phyloP scores from a whole-genome alignment of 2,329 filamentous ascomycete species.

The Atkinsonella texensis region DNA sequence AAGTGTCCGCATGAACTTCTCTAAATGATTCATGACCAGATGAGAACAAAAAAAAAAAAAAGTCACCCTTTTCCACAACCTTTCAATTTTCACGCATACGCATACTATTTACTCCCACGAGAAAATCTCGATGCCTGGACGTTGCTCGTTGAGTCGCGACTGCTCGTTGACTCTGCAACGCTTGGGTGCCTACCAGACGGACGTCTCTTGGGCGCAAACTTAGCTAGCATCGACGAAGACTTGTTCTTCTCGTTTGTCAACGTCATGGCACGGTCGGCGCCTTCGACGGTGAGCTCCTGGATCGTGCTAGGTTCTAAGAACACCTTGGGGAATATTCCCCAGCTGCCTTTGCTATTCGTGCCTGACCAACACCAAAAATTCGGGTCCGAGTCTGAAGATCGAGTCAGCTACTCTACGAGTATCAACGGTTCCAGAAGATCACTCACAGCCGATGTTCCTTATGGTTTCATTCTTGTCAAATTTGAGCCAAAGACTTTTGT shows the following conservation, averaged over 20 bases:
- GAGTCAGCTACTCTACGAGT: background rate
- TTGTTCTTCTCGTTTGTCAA: slow-evolving; percentile 24
- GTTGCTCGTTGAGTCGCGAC: slow-evolving; percentile 14
- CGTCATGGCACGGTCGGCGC: slow-evolving; percentile 18
- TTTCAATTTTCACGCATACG: background rate
- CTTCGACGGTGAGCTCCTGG: slow-evolving; percentile 20
- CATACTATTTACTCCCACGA: background rate
- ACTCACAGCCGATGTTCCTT: slow-evolving; percentile 48
- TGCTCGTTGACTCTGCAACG: slow-evolving; percentile 21
- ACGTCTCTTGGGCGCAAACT: slow-evolving; percentile 20
- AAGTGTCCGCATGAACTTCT: background rate
- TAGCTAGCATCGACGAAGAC: slow-evolving; percentile 21
- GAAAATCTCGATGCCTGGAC: background rate
- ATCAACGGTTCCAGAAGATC: background rate
- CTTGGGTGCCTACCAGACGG: slow-evolving; percentile 19
- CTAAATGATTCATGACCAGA: background rate
- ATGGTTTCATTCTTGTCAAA: slow-evolving; percentile 57
- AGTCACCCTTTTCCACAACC: background rate
- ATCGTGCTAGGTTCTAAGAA: slow-evolving; percentile 35
- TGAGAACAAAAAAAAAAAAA: background rate
- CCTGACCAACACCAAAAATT: slow-evolving; percentile 47
- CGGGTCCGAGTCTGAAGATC: slow-evolving; percentile 26
- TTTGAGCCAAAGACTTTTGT: slow-evolving; percentile 38
- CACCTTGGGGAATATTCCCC: slow-evolving; percentile 39
- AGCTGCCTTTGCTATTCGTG: slow-evolving; percentile 38